Evolutionary conservation across 1,139 yeast genomes (phyloP), one percentile per base, ranked within the genome.

Genomic region (Hansenula lynferdii): DNA sequence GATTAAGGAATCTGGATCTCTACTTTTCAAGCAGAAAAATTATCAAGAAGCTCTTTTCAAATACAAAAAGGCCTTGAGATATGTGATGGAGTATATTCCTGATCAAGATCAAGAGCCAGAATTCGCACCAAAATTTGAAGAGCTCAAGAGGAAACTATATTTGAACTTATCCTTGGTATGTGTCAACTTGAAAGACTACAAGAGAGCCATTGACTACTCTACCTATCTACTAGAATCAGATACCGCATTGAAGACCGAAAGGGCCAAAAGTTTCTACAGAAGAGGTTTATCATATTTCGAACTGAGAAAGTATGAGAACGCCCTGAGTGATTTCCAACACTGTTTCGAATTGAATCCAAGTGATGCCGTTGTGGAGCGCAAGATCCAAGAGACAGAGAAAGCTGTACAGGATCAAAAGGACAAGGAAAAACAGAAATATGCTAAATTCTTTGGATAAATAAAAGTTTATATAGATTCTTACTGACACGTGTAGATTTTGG

Each of bases 11-110:
- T 76, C 89, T 33, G 94, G 87, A 1, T 69, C 81, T 0, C 48
- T 72, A 11, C 53, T 84, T 10, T 76, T 78, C 50, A 81, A 80
- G 49, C 57, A 61, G 31, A 78, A 77, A n/a, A 68, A 70, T 20
- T 66, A 58, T 38, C 49, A 65, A 29, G 72, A 75, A 35, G 81
- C 90, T 0, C 61, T 68, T 17, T 66, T 75, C 49, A 84, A 84
- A 55, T 84, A 80, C 54, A 63, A 57, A 34, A 84, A 84, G 56
- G 69, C 86, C 16, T 59, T 82, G 38, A 63, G 86, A 41, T 84
- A 83, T 49, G 72, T 80, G 23, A 78, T 79, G 69, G 92, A 82
- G 55, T 76, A 71, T 48, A 67, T 80, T 16, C 94, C 94, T 0
- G 94, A 83, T 51, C 62, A 62, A 28, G 89, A 80, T 34, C 75